phyloP scores from a whole-genome alignment of 1,284 basidiomycete genomes.

The Ganoderma leucocontextum region DNA sequence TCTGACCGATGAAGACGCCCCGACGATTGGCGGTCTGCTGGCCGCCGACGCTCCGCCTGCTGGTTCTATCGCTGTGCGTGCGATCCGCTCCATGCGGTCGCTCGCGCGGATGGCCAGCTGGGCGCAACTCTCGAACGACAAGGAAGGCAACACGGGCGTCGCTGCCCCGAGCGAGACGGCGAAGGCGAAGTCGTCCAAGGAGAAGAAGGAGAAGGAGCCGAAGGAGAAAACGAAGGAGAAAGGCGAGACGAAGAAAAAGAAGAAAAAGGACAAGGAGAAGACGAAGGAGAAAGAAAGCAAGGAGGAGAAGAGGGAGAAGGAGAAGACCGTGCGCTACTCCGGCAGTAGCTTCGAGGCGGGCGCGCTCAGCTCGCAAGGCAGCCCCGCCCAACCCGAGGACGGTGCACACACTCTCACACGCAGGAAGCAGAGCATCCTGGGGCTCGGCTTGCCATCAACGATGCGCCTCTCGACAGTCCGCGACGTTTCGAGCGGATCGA shows the following conservation, averaged over 20 bases:
- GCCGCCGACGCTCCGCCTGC: constrained; percentile 42
- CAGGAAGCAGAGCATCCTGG: constrained; percentile 68
- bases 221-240: constrained; percentile 42
- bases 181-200: constrained; percentile 35
- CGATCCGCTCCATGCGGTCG: constrained; percentile 77
- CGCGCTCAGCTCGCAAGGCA: constrained; percentile 52
- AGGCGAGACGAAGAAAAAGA: constrained; percentile 41
- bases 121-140: constrained; percentile 60
- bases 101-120: constrained; percentile 76
- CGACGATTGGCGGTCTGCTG: constrained; percentile 46
- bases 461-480: constrained; percentile 55
- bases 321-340: constrained; percentile 52
- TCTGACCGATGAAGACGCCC: constrained; percentile 36
- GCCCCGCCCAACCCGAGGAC: constrained; percentile 28
- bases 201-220: constrained; percentile 38
- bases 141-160: constrained; percentile 41
- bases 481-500: constrained; percentile 49
- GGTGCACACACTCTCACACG: constrained; percentile 48
- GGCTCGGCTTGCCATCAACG: constrained; percentile 53
- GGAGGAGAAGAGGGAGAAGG: constrained; percentile 43
- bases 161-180: constrained; percentile 24
- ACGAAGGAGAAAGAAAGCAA: constrained; percentile 43
- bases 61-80: constrained; percentile 77
- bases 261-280: constrained; percentile 43
- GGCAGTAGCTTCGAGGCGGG: constrained; percentile 74